phyloP scores from a whole-genome alignment of 495 filamentous ascomycete species.

The Podospora sp. region DNA sequence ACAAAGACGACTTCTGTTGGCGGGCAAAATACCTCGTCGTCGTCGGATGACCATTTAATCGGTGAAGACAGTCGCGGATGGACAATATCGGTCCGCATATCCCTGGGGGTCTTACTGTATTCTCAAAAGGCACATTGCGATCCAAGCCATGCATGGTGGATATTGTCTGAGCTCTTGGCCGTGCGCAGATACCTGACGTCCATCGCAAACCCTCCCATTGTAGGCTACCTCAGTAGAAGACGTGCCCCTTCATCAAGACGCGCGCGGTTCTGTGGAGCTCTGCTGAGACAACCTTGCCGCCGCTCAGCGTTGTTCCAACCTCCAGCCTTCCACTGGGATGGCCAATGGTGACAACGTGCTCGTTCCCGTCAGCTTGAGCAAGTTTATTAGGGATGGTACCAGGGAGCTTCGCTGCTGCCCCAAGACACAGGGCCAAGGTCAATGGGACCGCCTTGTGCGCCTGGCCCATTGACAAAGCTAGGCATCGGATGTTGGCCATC shows the following conservation, averaged over 20 bases:
- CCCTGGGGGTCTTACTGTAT: not conserved
- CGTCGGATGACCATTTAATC: too few relatives aligned
- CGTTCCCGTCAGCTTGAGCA: conserved; percentile 26
- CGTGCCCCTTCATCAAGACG: conserved; percentile 58
- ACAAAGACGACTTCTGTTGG: too few relatives aligned
- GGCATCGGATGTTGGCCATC: conserved; percentile 48
- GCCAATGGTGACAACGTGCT: conserved; percentile 53
- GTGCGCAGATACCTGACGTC: not conserved
- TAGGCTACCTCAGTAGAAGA: conserved; percentile 48
- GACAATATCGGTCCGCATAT: not conserved
- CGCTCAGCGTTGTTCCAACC: conserved; percentile 51
- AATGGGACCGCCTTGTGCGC: conserved; percentile 67
- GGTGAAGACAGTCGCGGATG: too few relatives aligned
- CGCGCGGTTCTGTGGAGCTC: conserved; percentile 58
- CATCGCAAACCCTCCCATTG: not conserved
- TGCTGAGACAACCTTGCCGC: conserved; percentile 47
- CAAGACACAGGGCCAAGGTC: conserved; percentile 63
- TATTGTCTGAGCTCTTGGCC: not conserved
- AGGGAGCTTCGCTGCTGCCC: conserved; percentile 55
- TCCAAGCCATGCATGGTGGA: not conserved
- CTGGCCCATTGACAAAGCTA: conserved; percentile 56
- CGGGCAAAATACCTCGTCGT: too few relatives aligned
- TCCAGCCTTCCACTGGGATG: conserved; percentile 64
- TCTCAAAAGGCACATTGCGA: not conserved
- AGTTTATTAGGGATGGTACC: conserved; percentile 52